These are phyloP conservation scores for Leucaena leucocephala DNA, from an alignment of 306 rosid genomes.

Conservation along the genomic window DNA sequence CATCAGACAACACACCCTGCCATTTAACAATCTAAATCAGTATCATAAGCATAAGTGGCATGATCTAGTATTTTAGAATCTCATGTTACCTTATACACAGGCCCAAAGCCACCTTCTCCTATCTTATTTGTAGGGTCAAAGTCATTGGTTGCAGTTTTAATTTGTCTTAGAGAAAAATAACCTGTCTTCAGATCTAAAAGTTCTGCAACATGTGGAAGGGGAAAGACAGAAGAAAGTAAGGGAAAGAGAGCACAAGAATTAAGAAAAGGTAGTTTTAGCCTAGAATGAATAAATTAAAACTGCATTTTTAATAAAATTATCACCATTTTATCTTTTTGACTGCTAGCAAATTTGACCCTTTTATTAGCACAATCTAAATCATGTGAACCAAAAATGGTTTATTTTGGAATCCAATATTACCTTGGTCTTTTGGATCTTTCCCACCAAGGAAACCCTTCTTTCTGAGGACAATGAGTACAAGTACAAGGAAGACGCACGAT, in stretches of 20 bases:
- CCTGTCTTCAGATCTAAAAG: conserved; percentile 61
- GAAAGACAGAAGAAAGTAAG: not conserved
- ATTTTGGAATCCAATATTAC: conserved; percentile 42
- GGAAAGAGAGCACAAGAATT: not conserved
- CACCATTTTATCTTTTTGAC: conserved; percentile 12
- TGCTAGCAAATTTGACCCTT: conserved; percentile 20
- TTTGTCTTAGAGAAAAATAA: conserved; percentile 61
- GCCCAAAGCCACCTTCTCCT: conserved; percentile 85
- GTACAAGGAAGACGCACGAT: conserved; percentile 39
- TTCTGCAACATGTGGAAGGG: conserved; percentile 47
- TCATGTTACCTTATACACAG: conserved; percentile 68
- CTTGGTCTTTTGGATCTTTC: conserved; percentile 50
- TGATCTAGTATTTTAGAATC: not conserved
- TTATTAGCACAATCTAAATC: not conserved
- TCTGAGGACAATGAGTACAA: conserved; percentile 52
- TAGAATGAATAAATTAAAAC: not conserved
- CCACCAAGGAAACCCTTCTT: conserved; percentile 54
- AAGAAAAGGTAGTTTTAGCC: not conserved
- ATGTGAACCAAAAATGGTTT: not conserved
- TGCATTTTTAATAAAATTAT: conserved; percentile 1
- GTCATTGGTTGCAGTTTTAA: conserved; percentile 62
- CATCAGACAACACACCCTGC: conserved; percentile 73
- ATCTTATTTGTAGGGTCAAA: conserved; percentile 63
- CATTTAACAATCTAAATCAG: conserved; percentile 23
- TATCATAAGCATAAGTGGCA: conserved; percentile 5